Base-by-base conservation (phyloP, 352 stramenopile species). In the Phytophthora pseudosyringae region DNA sequence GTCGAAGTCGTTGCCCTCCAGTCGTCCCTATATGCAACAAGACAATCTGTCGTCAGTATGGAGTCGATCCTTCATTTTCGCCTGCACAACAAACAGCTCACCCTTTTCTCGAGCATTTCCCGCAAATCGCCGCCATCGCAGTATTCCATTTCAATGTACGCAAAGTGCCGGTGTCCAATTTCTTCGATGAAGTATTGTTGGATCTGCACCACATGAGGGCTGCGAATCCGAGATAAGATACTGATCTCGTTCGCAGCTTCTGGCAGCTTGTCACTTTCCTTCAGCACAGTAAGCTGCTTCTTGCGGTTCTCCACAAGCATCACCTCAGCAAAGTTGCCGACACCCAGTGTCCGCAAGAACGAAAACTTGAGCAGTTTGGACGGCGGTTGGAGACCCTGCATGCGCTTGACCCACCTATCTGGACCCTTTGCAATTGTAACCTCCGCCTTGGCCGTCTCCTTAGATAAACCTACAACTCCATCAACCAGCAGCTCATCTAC, bases 71-170 rank as follows among this genome's bases (percentile, higher is more conserved):
- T 9, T 43, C 5, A 33, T 21, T n/a, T 32, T 33, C 21, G 8
- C 13, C 21, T 40, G 4, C 0, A 44, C 18, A 40, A 21, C 3
- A 46, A 60, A 21, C 3, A 46, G 55, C 46, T 21, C 40, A 80
- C 75, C 73, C 79, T 64, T 28, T 58, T 51, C 40, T 75, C 53
- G 15, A 91, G 65, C 45, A 71, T 61, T 51, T 75, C 46, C 46
- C 60, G 38, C 39, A 91, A 59, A 53, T 91, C 82, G 4, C 86
- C 84, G 18, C 67, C 52, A 47, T 90, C 83, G 52, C 86, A 94
- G 38, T 78, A 93, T 65, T 94, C 86, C 78, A 93, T 91, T 57
- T 90, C 83, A 35, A 94, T 90, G 77, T 93, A 94, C 15, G 80
- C 81, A 67, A 92, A 91, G 44, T 87, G 81, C 29, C 81, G 73